Evolutionary conservation across 495 filamentous ascomycete genomes (phyloP).

Genomic region (Lasiosphaeria hispida): DNA sequence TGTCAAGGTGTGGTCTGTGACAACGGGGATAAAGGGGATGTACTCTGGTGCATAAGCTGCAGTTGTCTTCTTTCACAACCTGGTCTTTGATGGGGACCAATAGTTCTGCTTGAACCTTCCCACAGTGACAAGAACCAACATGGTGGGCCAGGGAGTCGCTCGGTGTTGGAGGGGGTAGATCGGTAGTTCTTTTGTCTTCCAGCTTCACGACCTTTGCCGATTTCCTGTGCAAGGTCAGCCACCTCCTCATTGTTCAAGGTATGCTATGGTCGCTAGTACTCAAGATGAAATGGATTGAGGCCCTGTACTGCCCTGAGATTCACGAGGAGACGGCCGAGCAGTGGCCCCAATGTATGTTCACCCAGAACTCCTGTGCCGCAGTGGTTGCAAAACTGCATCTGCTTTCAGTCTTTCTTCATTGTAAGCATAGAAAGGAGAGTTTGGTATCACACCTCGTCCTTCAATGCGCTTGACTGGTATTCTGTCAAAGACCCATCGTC

Average conservation of each 20-base stretch:
- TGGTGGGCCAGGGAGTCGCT: background rate
- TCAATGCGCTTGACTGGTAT: slow-evolving; percentile 3
- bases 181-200: background rate
- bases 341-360: slow-evolving; percentile 13
- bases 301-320: slow-evolving; percentile 19
- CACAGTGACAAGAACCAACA: slow-evolving; percentile 21
- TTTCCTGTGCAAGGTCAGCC: background rate
- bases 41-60: slow-evolving; percentile 24
- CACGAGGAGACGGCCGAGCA: slow-evolving; percentile 13
- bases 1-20: no score
- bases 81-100: background rate
- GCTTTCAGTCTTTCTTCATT: background rate
- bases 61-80: slow-evolving; percentile 23
- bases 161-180: background rate
- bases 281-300: slow-evolving; percentile 19
- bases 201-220: background rate
- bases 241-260: background rate
- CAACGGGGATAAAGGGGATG: background rate
- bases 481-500: slow-evolving; percentile 2
- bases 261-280: background rate
- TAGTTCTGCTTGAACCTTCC: slow-evolving; percentile 14
- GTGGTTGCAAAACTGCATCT: slow-evolving; percentile 16
- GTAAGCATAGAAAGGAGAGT: no score
- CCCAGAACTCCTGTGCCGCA: slow-evolving; percentile 19
- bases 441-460: slow-evolving; percentile 8